These are phyloP conservation scores for Neofusicoccum laricinum DNA, from an alignment of 2,329 filamentous ascomycete genomes.

Conservation along the genomic window DNA sequence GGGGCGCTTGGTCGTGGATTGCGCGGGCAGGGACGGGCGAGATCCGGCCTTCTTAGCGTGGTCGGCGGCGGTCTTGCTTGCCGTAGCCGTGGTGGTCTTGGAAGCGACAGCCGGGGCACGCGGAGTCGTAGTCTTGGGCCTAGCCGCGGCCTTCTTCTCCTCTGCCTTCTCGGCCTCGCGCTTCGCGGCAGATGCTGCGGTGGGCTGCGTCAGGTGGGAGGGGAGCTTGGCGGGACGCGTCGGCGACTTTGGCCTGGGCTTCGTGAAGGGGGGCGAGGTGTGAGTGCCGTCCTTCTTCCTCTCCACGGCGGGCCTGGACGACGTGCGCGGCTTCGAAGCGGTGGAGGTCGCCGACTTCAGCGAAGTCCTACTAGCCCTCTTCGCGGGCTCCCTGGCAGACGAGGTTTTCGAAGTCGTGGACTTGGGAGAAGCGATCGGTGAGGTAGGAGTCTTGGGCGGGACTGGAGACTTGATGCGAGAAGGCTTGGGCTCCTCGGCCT, in stretches of 20 bases:
- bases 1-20: slow-evolving; percentile 46
- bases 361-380: slow-evolving; percentile 14
- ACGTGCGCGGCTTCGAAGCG: slow-evolving; percentile 1
- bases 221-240: slow-evolving; percentile 67
- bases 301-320: slow-evolving; percentile 8
- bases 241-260: slow-evolving; percentile 54
- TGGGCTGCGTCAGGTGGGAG: slow-evolving; percentile 66
- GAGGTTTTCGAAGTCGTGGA: slow-evolving; percentile 12
- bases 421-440: slow-evolving; percentile 14
- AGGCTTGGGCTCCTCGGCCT: background rate
- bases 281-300: background rate
- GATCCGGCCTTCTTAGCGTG: slow-evolving; percentile 35
- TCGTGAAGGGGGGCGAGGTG: slow-evolving; percentile 33
- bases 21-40: slow-evolving; percentile 36
- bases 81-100: slow-evolving; percentile 28
- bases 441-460: slow-evolving; percentile 13
- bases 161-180: slow-evolving; percentile 32
- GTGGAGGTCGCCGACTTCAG: slow-evolving; percentile 13
- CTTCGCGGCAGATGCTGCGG: slow-evolving; percentile 67
- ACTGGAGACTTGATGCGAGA: slow-evolving; percentile 28
- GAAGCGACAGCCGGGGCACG: slow-evolving; percentile 23
- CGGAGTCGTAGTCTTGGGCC: slow-evolving; percentile 36
- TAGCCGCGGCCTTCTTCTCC: slow-evolving; percentile 40
- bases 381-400: slow-evolving; percentile 2
- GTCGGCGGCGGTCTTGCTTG: slow-evolving; percentile 31